Conservation (phyloP, 306 rosid genomes). For the Malus orientalis region DNA sequence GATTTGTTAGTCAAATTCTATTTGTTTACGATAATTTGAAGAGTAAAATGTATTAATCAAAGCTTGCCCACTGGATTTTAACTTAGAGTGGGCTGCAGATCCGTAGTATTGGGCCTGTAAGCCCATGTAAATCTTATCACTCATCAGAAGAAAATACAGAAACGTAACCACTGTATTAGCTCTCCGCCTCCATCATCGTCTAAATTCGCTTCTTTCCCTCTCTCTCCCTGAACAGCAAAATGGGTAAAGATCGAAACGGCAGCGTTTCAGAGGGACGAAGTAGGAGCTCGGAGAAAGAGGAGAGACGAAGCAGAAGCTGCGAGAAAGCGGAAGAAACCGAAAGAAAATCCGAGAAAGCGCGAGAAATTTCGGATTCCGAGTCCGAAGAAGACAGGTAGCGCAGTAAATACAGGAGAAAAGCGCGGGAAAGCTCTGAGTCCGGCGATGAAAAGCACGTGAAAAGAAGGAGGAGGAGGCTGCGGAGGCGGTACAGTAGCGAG, state of each 20-base stretch:
- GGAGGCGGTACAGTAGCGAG: constrained; percentile 48
- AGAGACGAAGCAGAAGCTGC: neutral
- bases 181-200: neutral
- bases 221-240: constrained; percentile 6
- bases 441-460: constrained; percentile 22
- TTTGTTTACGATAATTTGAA: too few species aligned
- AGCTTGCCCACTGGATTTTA: neutral
- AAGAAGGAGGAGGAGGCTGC: constrained; percentile 34
- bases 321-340: constrained; percentile 14
- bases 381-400: constrained; percentile 23
- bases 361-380: constrained; percentile 25
- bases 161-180: neutral
- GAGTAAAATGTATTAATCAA: too few species aligned
- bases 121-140: neutral
- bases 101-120: neutral
- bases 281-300: constrained; percentile 21
- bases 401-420: constrained; percentile 35
- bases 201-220: neutral
- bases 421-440: constrained; percentile 39
- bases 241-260: constrained; percentile 47
- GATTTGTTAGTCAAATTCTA: too few species aligned
- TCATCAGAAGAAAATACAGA: neutral
- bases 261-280: neutral
- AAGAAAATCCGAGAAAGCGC: constrained; percentile 24
- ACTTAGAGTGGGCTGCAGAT: neutral